phyloP scores from a whole-genome alignment of 257 asterid genomes.

The Avicennia marina region DNA sequence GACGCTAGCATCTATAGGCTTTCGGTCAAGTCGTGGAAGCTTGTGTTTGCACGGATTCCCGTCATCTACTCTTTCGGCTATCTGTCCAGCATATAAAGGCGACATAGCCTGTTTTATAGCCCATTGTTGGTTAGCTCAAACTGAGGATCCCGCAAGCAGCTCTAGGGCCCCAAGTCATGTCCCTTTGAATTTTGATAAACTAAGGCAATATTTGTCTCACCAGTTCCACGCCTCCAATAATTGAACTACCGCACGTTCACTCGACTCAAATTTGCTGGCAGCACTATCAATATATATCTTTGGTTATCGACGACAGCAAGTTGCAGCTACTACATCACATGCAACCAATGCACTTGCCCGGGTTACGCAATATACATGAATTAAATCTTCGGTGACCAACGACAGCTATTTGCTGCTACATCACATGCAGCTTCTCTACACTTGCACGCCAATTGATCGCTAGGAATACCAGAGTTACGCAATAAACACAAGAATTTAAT shows the following conservation, averaged over 20 bases:
- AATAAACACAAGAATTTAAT: no score
- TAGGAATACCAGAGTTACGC: no score
- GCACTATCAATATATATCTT: no score
- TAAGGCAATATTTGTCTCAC: conserved; percentile 29
- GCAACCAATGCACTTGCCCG: no score
- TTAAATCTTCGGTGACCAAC: no score
- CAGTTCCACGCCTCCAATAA: conserved; percentile 25
- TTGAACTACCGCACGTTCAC: conserved; percentile 20
- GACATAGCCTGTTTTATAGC: conserved; percentile 26
- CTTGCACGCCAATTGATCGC: no score
- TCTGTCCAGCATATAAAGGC: conserved; percentile 31
- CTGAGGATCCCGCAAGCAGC: conserved; percentile 24
- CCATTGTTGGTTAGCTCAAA: conserved; percentile 37
- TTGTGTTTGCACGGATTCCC: conserved; percentile 31
- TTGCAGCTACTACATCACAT: not conserved
- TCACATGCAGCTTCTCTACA: no score
- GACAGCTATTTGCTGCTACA: no score
- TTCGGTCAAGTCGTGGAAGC: conserved; percentile 27
- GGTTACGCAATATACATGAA: no score
- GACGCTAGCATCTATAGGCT: conserved; percentile 11
- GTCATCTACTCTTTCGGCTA: conserved; percentile 4
- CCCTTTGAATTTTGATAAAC: conserved; percentile 9
- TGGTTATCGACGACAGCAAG: no score
- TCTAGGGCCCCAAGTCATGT: conserved; percentile 8
- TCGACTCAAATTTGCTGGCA: conserved; percentile 10